Conservation (phyloP, 345 rosid genomes). For the Firmiana major region DNA sequence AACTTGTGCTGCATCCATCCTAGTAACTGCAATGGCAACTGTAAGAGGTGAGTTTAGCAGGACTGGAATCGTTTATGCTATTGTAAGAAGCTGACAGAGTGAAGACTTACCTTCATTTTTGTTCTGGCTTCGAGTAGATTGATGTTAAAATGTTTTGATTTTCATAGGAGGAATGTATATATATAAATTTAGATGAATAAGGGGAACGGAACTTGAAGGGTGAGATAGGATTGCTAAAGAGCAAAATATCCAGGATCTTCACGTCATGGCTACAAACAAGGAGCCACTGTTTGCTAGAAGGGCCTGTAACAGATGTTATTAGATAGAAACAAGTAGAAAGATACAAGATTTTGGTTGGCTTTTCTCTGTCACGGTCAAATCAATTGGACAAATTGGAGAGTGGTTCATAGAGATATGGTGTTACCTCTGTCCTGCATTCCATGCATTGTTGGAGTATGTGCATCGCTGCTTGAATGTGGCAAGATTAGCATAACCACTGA, state of each 20-base stretch:
- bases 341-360: constrained; percentile 74
- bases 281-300: constrained; percentile 41
- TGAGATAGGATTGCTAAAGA: constrained; percentile 25
- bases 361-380: constrained; percentile 65
- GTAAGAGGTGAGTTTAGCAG: constrained; percentile 26
- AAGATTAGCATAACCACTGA: constrained; percentile 12
- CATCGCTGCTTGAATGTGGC: constrained; percentile 7
- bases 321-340: constrained; percentile 63
- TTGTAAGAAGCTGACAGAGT: constrained; percentile 18
- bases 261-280: constrained; percentile 21
- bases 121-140: constrained; percentile 25
- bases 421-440: constrained; percentile 26
- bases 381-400: constrained; percentile 36
- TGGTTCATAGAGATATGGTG: constrained; percentile 32
- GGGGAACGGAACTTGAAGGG: constrained; percentile 32
- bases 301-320: constrained; percentile 33
- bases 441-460: constrained; percentile 36
- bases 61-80: constrained; percentile 15
- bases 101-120: constrained; percentile 65
- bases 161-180: constrained; percentile 27
- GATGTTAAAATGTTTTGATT: constrained; percentile 32
- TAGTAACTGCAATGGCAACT: constrained; percentile 59
- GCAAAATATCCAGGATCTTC: constrained; percentile 21
- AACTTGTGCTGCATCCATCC: constrained; percentile 75
- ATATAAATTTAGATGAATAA: constrained; percentile 20